A percentile compares a stretch with the other conserved stretches of the same genome.
These are phyloP conservation scores for Penicillium nucicola DNA, from an alignment of 495 filamentous ascomycete species.

Conservation along the genomic window DNA sequence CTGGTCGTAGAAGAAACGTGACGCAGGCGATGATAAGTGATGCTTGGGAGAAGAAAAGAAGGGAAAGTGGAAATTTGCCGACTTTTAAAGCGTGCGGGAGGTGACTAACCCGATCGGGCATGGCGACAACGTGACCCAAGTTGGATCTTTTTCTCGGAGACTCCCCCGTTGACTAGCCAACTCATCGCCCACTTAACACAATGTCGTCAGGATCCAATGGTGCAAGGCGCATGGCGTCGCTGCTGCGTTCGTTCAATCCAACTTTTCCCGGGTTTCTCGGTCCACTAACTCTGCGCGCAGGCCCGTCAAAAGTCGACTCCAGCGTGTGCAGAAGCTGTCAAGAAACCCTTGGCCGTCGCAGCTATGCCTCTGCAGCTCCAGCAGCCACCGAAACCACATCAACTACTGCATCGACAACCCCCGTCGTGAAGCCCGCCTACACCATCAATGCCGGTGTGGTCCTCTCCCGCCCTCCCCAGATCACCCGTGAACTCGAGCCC, in stretches of 20 bases:
- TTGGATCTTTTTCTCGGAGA: constrained; percentile 44
- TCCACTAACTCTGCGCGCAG: constrained; percentile 23
- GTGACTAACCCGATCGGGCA: constrained; percentile 15
- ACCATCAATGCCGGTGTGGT: constrained; percentile 75
- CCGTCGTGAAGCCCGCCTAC: constrained; percentile 49
- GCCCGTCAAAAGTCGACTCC: constrained; percentile 40
- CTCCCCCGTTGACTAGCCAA: constrained; percentile 16
- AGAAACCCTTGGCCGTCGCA: constrained; percentile 43
- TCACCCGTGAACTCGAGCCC: constrained; percentile 77
- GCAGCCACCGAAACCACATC: constrained; percentile 31
- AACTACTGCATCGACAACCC: constrained; percentile 27
- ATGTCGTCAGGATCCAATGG: constrained; percentile 48
- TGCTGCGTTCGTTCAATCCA: constrained; percentile 32
- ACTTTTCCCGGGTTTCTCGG: background rate
- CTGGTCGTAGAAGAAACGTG: constrained; percentile 40
- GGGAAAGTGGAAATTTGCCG: constrained; percentile 3
- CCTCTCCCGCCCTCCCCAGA: constrained; percentile 80
- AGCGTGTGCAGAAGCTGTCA: constrained; percentile 52
- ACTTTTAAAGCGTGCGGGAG: constrained; percentile 16
- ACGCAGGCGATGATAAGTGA: constrained; percentile 65
- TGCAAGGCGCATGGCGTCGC: constrained; percentile 41
- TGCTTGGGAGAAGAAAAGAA: constrained; percentile 38
- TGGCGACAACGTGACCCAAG: constrained; percentile 32
- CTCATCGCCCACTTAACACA: constrained; percentile 14
- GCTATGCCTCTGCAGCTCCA: constrained; percentile 42